These are phyloP conservation scores for Apiospora kogelbergensis DNA, from an alignment of 2,329 filamentous ascomycete genomes.

Conservation along the genomic window DNA sequence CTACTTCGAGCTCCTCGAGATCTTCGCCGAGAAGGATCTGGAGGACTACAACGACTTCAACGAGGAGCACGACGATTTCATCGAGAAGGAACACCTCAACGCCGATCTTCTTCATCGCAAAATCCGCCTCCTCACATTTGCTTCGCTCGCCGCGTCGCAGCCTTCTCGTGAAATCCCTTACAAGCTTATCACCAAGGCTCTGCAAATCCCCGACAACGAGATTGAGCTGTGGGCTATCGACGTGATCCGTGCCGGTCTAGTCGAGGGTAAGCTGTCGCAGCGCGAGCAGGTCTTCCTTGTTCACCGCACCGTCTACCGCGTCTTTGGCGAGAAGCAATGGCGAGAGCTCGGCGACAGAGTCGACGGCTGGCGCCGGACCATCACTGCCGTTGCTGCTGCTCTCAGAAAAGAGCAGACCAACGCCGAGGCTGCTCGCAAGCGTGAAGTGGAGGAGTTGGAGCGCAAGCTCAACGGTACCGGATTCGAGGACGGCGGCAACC, in stretches of 20 bases:
- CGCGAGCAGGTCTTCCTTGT: conserved; percentile 91
- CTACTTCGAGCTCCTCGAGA: conserved; percentile 89
- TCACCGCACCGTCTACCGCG: conserved; percentile 92
- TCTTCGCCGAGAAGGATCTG: conserved; percentile 90
- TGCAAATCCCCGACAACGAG: conserved; percentile 79
- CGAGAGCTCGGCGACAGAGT: conserved; percentile 86
- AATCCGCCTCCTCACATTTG: conserved; percentile 92
- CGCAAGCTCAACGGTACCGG: conserved; percentile 56
- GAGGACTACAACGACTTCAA: conserved; percentile 96
- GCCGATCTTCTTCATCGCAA: conserved; percentile 80
- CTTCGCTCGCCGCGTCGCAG: conserved; percentile 81
- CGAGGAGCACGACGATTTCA: conserved; percentile 83
- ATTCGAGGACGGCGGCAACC: conserved; percentile 34
- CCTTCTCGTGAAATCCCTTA: conserved; percentile 89
- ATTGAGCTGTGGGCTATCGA: conserved; percentile 99
- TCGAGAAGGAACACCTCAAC: conserved; percentile 75
- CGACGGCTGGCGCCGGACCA: conserved; percentile 85
- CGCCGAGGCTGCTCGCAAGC: conserved; percentile 75
- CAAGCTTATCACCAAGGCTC: conserved; percentile 75
- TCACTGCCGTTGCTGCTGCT: conserved; percentile 75
- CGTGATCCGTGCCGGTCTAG: conserved; percentile 90
- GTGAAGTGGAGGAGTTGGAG: conserved; percentile 71
- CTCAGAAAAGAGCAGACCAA: conserved; percentile 80
- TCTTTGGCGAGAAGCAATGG: conserved; percentile 98
- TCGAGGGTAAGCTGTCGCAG: conserved; percentile 96